phyloP scores from a whole-genome alignment of 2,329 filamentous ascomycete species.

The Paecilomyces niveus region DNA sequence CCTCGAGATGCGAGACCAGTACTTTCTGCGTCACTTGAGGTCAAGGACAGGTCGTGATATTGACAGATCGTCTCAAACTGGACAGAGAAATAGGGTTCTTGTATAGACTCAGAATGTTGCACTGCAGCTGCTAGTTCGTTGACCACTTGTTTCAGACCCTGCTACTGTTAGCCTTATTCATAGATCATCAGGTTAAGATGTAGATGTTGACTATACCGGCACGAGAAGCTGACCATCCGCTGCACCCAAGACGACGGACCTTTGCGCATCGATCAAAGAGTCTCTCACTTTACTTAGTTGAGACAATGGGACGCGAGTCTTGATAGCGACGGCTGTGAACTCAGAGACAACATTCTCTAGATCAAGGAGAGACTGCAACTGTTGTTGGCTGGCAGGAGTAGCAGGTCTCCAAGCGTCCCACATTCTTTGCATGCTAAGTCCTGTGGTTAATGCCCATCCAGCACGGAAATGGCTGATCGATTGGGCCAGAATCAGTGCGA shows the following conservation, averaged over 20 bases:
- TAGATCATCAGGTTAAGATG: no score
- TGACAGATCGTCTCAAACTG: constrained; percentile 43
- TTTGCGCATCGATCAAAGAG: constrained; percentile 33
- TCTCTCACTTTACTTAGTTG: constrained; percentile 29
- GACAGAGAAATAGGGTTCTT: constrained; percentile 36
- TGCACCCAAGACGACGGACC: constrained; percentile 26
- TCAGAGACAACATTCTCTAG: constrained; percentile 28
- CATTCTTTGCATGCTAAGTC: constrained; percentile 70
- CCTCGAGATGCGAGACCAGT: constrained; percentile 13
- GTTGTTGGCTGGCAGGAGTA: constrained; percentile 34
- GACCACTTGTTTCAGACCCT: constrained; percentile 30
- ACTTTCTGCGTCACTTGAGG: not conserved
- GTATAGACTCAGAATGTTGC: constrained; percentile 19
- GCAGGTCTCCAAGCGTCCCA: constrained; percentile 67
- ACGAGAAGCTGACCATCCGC: constrained; percentile 30
- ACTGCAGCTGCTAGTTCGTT: constrained; percentile 25
- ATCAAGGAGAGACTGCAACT: constrained; percentile 27
- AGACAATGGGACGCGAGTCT: constrained; percentile 27
- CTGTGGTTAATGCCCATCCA: constrained; percentile 66
- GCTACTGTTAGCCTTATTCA: no score
- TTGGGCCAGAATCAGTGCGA: constrained; percentile 21
- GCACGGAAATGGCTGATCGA: constrained; percentile 54
- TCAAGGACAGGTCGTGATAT: constrained; percentile 30
- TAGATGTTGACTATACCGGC: constrained; percentile 3
- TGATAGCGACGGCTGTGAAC: constrained; percentile 30